Evolutionary conservation across 2,329 filamentous ascomycete genomes (phyloP).

Genomic region (Clarireedia homoeocarpa): DNA sequence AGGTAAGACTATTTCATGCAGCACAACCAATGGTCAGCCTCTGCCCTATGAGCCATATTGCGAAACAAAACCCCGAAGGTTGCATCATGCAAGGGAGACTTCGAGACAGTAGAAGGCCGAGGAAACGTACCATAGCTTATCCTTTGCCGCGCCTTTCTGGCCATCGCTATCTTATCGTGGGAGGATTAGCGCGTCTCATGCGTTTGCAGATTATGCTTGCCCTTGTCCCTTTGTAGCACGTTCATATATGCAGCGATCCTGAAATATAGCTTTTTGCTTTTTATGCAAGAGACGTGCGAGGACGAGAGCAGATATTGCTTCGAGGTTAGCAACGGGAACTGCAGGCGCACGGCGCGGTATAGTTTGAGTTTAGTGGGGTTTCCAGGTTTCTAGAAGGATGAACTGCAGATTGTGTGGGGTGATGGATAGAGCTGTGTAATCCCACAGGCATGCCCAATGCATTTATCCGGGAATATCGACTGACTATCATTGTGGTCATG

Average conservation of each 20-base stretch:
- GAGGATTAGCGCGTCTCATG: background rate
- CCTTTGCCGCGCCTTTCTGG: constrained; percentile 61
- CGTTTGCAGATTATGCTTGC: background rate
- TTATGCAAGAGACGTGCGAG: background rate
- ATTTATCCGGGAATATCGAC: no score
- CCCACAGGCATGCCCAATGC: no score
- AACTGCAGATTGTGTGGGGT: constrained; percentile 9
- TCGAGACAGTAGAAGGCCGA: background rate
- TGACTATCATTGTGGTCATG: no score
- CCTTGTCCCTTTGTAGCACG: background rate
- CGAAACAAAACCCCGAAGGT: no score
- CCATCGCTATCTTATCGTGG: constrained; percentile 37
- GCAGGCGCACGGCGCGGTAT: background rate
- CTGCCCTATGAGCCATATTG: background rate
- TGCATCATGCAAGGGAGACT: background rate
- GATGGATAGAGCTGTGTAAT: background rate
- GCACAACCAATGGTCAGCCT: background rate
- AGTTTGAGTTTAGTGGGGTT: constrained; percentile 4
- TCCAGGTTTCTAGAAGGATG: constrained; percentile 3
- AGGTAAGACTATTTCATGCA: constrained; percentile 50
- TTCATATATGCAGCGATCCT: background rate
- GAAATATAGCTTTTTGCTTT: background rate
- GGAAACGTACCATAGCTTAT: constrained; percentile 56
- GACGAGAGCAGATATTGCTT: background rate
- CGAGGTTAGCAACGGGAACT: background rate